Evolutionary conservation across 73 alveolate genomes (phyloP), one percentile per base, ranked within the genome.

Genomic region (Tetrahymena elliotti): DNA sequence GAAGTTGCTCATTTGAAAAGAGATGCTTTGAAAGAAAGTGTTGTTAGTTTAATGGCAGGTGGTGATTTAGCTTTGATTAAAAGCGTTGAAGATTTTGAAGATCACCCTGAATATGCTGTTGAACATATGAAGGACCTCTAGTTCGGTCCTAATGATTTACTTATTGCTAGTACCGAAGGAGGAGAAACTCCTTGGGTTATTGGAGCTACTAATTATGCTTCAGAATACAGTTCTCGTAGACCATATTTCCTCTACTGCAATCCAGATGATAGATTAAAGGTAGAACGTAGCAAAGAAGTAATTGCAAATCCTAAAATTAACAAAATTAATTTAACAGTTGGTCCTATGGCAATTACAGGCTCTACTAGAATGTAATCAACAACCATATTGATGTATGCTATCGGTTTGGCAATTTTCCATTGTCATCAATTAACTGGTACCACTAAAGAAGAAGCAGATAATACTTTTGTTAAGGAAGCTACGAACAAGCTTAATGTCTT

Each of bases 141-240:
- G 6, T 94, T 94, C 41, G 84, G 84, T 35, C 84, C 93, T 9
- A 94, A 94, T 33, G 96, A 94, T 40, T 88, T 94, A 88, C 92
- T 94, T 13, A 94, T 94, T 38, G 83, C 96, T 7, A 84, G 95
- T 15, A 94, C 96, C 27, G 96, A 94, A 88, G 96, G 96, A 33
- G 96, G 96, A 34, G 96, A 94, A 47, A 94, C 96, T 33, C 96
- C 96, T 1, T 84, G 95, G 95, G 96, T 94, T 4, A 94, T 94
- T 33, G 96, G 96, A 12, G 96, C 96, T 35, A 92, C 83, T 47
- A 33, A 94, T 12, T 84, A 94, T 52, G 96, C 96, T 6, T 52
- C 94, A 38, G 84, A 94, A 52, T 84, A 35, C 31, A 40, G 95
- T 33, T 33, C 88, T 68, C 88, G 88, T 68, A 2, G 84, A 35